Conservation (phyloP, 148 eudicot genomes). For the Nepenthes mirabilis region DNA sequence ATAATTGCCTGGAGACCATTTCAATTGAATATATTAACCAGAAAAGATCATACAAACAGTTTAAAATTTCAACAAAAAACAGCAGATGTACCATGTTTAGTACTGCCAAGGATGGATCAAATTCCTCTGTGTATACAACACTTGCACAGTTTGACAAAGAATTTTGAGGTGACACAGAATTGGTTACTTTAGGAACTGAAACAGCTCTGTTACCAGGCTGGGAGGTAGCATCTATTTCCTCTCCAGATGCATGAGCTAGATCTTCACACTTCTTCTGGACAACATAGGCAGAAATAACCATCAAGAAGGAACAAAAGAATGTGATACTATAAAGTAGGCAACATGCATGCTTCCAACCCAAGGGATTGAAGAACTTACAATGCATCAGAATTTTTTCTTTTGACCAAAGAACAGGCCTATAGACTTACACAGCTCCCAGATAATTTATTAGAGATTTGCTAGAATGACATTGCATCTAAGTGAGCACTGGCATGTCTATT, state of each 20-base stretch:
- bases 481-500: too few relatives aligned
- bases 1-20: conserved; percentile 53
- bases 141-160: conserved; percentile 25
- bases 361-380: too few relatives aligned
- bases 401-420: too few relatives aligned
- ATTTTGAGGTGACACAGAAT: conserved; percentile 16
- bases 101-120: conserved; percentile 50
- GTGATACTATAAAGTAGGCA: background rate
- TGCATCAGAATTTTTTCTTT: too few relatives aligned
- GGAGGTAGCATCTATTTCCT: conserved; percentile 35
- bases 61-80: conserved; percentile 1
- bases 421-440: too few relatives aligned
- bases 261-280: conserved; percentile 58
- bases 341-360: background rate
- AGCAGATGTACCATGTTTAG: conserved; percentile 51
- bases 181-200: conserved; percentile 35
- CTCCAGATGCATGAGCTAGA: conserved; percentile 54
- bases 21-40: background rate
- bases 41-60: background rate
- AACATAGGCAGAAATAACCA: conserved; percentile 8
- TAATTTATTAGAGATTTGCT: too few relatives aligned
- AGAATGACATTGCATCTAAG: too few relatives aligned
- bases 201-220: conserved; percentile 28
- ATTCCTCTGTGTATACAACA: conserved; percentile 31
- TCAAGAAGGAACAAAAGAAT: background rate